phyloP scores from a whole-genome alignment of 208 protist genomes.

The Blastocrithidia nonstop region DNA sequence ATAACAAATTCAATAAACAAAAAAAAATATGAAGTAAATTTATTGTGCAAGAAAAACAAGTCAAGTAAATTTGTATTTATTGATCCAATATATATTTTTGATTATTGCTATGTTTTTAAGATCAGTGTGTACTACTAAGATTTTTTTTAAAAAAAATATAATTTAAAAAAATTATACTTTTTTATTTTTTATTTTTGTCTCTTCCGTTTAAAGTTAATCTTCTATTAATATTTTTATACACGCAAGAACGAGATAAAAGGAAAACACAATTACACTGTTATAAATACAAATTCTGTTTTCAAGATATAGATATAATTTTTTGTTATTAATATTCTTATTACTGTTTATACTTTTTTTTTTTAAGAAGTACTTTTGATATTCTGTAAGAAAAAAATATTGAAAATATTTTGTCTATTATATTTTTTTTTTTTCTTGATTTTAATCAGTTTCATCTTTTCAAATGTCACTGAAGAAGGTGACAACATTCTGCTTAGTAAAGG shows the following conservation, averaged over 20 bases:
- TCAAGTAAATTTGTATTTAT: neutral
- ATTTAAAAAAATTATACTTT: neutral
- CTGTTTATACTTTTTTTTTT: conserved; percentile 2
- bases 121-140: neutral
- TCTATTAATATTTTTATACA: neutral
- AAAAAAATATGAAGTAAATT: too few relatives aligned
- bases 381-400: neutral
- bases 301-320: neutral
- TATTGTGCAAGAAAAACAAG: too few relatives aligned
- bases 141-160: neutral
- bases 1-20: too few relatives aligned
- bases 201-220: neutral
- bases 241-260: neutral
- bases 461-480: neutral
- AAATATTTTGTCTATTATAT: neutral
- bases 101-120: neutral
- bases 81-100: neutral
- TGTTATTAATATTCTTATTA: neutral
- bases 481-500: neutral
- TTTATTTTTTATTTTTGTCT: neutral
- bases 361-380: neutral
- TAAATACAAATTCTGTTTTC: neutral
- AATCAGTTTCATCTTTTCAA: neutral
- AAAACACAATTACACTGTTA: neutral
- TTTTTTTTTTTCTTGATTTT: conserved; percentile 1